Conservation (phyloP, 139 green algal genomes). For the Edaphochlamys debaryana region DNA sequence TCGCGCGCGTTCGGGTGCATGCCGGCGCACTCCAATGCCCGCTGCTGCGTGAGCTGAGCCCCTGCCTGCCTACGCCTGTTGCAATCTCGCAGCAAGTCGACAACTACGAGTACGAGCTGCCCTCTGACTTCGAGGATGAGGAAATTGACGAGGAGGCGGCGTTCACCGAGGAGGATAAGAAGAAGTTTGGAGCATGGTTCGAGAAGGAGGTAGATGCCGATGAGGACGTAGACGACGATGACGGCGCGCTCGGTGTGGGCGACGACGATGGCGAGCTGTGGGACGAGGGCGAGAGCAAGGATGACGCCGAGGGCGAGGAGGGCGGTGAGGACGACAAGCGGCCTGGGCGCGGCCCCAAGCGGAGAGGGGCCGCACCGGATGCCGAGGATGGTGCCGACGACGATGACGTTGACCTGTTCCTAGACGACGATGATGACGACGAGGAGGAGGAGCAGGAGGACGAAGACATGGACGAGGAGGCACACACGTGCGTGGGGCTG, state of each 20-base stretch:
- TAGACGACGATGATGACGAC: conserved; percentile 54
- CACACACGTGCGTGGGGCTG: too few species aligned
- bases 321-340: conserved; percentile 1
- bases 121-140: conserved; percentile 93
- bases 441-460: conserved; percentile 46
- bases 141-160: conserved; percentile 96
- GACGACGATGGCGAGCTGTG: conserved; percentile 56
- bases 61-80: too few species aligned
- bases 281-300: conserved; percentile 37
- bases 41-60: too few species aligned
- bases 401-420: conserved; percentile 47
- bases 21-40: too few species aligned
- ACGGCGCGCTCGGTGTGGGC: neutral
- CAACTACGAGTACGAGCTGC: conserved; percentile 92
- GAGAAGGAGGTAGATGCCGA: conserved; percentile 51
- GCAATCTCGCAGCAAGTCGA: conserved; percentile 87
- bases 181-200: conserved; percentile 81
- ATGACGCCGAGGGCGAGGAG: conserved; percentile 21
- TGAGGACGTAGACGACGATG: conserved; percentile 54
- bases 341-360: neutral
- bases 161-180: conserved; percentile 90
- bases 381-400: conserved; percentile 37
- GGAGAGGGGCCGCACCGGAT: conserved; percentile 15
- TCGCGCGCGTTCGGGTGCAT: too few species aligned
- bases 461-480: conserved; percentile 44